Base-by-base conservation (phyloP, 2,329 filamentous ascomycete species). In the Talaromyces sp. region DNA sequence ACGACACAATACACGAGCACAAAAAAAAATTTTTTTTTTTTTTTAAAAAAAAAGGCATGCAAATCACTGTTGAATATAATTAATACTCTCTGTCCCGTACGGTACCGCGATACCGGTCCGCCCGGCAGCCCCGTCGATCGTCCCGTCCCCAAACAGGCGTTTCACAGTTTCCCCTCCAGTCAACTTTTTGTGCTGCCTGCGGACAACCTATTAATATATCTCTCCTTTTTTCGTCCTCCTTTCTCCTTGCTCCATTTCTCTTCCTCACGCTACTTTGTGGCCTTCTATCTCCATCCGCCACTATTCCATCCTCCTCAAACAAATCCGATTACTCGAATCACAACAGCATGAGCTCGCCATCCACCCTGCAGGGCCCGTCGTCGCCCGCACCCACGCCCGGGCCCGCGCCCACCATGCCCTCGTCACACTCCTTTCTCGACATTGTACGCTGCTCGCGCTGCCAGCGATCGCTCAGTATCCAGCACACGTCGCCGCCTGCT, bases 361-460 rank as follows among this genome's bases (percentile, higher is more conserved):
- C 73, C 35, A 64, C 74, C 55, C 66, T 75, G 46, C 71, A 73
- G 52, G 66, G 66, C 26, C 68, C 70, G 38, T 60, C 71, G 52
- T 62, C 69, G 60, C 64, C 62, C 51, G 60, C 65, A 51, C 63
- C 70, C 51, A 59, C 69, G 17, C 60, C 64, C 32, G 64, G 65
- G 32, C 65, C 64, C 32, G 64, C 66, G 32, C 65, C 60, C 56
- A 64, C 69, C 38, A 6, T 31, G 60, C 67, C 31, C 69, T 78
- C 57, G 21, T 38, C n/a, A 46, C 43, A 21, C 43, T 11, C 43
- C 13, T 57, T 61, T n/a, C 49, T 61, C 14, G 77, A 79, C 56
- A 74, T 78, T 52, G 77, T 79, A 57, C 77, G 78, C 56, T 81
- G 79, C 66, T 81, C 78, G 14, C 69, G 79, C 24, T 81, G 79